Base-by-base conservation (phyloP, 257 asterid genomes). In the Solanum clarkiae region DNA sequence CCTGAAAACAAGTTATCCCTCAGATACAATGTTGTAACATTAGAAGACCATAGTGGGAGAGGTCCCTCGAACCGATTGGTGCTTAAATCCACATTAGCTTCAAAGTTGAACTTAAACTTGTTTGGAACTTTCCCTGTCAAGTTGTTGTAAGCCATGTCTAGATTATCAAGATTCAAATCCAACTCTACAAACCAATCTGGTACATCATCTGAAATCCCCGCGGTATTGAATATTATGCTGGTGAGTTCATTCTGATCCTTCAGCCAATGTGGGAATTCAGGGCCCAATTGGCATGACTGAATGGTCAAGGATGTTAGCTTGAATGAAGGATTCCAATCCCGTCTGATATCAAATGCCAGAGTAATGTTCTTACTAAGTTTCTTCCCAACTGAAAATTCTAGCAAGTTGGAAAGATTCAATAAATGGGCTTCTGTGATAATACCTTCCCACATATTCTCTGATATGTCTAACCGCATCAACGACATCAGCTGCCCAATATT, bases 341-440 rank as follows among this genome's bases (percentile, higher is more conserved):
- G 14, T 36, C 88, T 86, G 66, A 88, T 60, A 85, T 88, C 65
- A 84, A 87, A 90, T n/a, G 54, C 54, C 82, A 90, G 70, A 44
- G 91, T 69, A 49, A 83, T 55, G 51, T 83, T 88, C 0, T 24
- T 4, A 6, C 82, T 18, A 63, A 84, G 70, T 81, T 14, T 47
- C 47, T 60, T 44, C 8, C 90, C 90, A 22, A 88, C 88, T 29
- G 80, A 65, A n/a, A 84, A 62, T 69, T 90, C 88, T 29, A 17
- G 71, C 80, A 90, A 80, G 86, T 87, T 90, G 6, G 89, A 84
- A 65, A 90, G 88, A 29, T 88, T 80, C 69, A 75, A 24, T 6
- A 90, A 32, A 54, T 90, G 92, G 83, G 86, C 81, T 86, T 90
- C 92, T 20, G 92, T 88, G n/a, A 88, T 47, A 24, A 86, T 86